Percentiles rank a stretch among this genome's conserved stretches.
These are phyloP conservation scores for Pisolithus orientalis DNA, from an alignment of 768 basidiomycete species.

Conservation along the genomic window DNA sequence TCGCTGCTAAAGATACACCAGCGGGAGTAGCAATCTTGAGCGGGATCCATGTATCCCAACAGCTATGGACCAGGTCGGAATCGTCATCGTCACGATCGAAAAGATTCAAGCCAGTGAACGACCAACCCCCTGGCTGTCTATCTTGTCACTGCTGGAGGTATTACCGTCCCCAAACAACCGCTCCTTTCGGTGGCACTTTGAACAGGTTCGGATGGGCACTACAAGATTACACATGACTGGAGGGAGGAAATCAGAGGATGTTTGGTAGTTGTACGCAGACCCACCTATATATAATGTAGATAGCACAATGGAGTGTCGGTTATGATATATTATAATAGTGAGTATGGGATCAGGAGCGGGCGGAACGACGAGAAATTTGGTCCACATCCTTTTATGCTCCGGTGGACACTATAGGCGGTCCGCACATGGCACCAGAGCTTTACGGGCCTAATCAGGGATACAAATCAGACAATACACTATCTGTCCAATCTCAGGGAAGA, in stretches of 20 bases:
- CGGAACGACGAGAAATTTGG: neutral
- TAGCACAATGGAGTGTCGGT: neutral
- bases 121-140: slow-evolving; percentile 13
- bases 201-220: slow-evolving; percentile 26
- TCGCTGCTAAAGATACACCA: slow-evolving; percentile 25
- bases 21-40: slow-evolving; percentile 27
- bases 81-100: neutral
- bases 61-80: slow-evolving; percentile 5
- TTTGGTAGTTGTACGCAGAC: neutral
- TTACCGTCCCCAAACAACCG: slow-evolving; percentile 19
- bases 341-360: neutral
- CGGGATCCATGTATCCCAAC: slow-evolving; percentile 22
- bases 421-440: neutral
- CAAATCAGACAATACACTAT: neutral
- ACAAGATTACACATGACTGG: slow-evolving; percentile 25
- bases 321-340: neutral
- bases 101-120: neutral
- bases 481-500: neutral
- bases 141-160: slow-evolving; percentile 14
- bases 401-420: neutral
- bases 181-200: slow-evolving; percentile 19
- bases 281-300: neutral
- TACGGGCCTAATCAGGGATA: neutral
- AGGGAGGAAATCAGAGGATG: neutral
- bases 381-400: neutral